phyloP scores from a whole-genome alignment of 352 stramenopile genomes.

The Phytopythium boreale region DNA sequence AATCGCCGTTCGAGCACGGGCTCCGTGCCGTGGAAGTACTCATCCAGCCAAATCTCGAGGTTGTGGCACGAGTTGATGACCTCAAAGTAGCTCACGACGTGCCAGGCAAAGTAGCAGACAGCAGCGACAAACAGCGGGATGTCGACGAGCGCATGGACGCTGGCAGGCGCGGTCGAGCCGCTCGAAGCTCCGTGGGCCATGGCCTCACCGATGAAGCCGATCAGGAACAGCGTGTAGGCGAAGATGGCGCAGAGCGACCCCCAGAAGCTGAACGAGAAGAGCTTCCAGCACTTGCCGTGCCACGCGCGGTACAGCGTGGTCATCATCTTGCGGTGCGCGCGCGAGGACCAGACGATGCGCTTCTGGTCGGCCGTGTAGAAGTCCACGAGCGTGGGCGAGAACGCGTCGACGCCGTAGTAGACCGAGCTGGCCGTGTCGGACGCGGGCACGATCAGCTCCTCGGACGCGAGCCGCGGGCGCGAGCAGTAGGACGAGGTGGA shows the following conservation, averaged over 20 bases:
- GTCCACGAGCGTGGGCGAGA: conserved; percentile 83
- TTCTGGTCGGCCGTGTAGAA: conserved; percentile 86
- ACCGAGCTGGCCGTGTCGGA: conserved; percentile 76
- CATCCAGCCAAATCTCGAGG: conserved; percentile 82
- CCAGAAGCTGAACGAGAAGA: conserved; percentile 78
- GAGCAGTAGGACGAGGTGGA: conserved; percentile 44
- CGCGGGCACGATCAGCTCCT: conserved; percentile 78
- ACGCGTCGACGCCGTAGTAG: conserved; percentile 85
- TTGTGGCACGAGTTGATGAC: conserved; percentile 89
- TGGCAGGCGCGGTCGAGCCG: conserved; percentile 11
- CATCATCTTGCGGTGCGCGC: conserved; percentile 87
- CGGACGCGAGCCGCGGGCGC: conserved; percentile 53
- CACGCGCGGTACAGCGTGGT: conserved; percentile 79
- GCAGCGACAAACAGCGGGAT: conserved; percentile 55
- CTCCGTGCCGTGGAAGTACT: conserved; percentile 79
- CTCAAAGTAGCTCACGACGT: conserved; percentile 78
- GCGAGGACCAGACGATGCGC: conserved; percentile 84
- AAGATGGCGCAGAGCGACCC: conserved; percentile 46
- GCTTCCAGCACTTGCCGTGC: conserved; percentile 65
- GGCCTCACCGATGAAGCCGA: conserved; percentile 55
- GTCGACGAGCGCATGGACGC: conserved; percentile 49
- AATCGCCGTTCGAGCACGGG: conserved; percentile 65
- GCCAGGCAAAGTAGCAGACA: conserved; percentile 48
- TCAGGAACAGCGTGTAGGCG: conserved; percentile 58
- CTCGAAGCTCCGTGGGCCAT: conserved; percentile 34